Evolutionary conservation across 352 stramenopile genomes (phyloP).

Genomic region (Phytopythium chamaehyphon): DNA sequence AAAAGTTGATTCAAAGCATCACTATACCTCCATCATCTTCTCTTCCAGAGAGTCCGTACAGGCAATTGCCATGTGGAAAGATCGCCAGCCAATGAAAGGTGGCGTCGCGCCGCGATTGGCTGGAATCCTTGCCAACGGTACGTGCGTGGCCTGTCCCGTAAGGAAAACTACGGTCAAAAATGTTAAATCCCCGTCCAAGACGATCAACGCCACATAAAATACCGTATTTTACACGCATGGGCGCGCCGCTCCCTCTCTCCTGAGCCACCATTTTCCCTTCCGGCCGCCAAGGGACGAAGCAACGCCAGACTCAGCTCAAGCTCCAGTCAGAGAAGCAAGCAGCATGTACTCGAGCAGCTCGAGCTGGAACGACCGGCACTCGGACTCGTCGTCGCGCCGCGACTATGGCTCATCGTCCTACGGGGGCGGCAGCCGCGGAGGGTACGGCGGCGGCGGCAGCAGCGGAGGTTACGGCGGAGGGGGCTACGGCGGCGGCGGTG

Average conservation of each 20-base stretch:
- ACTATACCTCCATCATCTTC: too few relatives aligned
- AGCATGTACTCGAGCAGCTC: conserved; percentile 30
- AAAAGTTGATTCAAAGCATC: background rate
- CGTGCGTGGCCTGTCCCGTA: conserved; percentile 4
- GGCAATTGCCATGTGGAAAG: background rate
- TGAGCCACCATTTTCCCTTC: background rate
- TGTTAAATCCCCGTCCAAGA: background rate
- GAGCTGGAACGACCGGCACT: conserved; percentile 60
- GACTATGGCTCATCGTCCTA: conserved; percentile 42
- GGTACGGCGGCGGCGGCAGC: conserved; percentile 19
- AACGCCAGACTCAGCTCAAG: background rate
- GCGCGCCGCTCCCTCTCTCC: too few relatives aligned
- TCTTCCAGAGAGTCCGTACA: conserved; percentile 1
- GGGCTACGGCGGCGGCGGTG: conserved; percentile 19
- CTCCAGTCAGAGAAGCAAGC: conserved; percentile 8
- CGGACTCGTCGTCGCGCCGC: conserved; percentile 72
- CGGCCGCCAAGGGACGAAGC: background rate
- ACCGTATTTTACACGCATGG: too few relatives aligned
- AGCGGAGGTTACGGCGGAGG: conserved; percentile 30
- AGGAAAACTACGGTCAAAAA: background rate
- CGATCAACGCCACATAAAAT: background rate
- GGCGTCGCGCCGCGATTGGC: background rate
- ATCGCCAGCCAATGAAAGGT: background rate
- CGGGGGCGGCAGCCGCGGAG: conserved; percentile 21
- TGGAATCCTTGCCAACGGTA: background rate